Percentiles rank a stretch among this genome's conserved stretches.
Evolutionary conservation across 2,329 filamentous ascomycete genomes (phyloP).

Genomic region (Alternaria sp.): DNA sequence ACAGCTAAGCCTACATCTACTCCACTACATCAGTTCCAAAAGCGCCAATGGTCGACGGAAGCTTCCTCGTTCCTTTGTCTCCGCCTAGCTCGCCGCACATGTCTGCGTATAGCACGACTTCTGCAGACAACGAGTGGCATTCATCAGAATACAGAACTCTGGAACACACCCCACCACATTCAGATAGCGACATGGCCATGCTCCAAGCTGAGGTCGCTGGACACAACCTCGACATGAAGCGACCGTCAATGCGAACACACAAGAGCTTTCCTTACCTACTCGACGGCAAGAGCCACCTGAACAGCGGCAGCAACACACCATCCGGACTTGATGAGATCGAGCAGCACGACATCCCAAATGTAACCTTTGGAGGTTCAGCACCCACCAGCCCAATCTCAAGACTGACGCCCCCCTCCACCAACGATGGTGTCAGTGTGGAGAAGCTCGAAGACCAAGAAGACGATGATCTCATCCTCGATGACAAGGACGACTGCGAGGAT

Average conservation of each 20-base stretch:
- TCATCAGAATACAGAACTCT: slow-evolving; percentile 44
- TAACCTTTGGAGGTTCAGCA: slow-evolving; percentile 52
- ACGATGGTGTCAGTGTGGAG: slow-evolving; percentile 43
- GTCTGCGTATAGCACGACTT: slow-evolving; percentile 55
- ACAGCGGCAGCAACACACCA: slow-evolving; percentile 34
- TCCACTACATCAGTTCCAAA: slow-evolving; percentile 28
- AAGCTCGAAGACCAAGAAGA: slow-evolving; percentile 47
- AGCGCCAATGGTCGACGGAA: slow-evolving; percentile 54
- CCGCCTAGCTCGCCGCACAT: slow-evolving; percentile 59
- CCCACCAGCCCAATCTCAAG: slow-evolving; percentile 55
- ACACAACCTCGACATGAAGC: slow-evolving; percentile 46
- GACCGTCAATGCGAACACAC: slow-evolving; percentile 51
- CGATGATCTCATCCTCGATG: slow-evolving; percentile 48
- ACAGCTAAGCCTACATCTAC: slow-evolving; percentile 22
- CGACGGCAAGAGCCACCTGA: slow-evolving; percentile 41
- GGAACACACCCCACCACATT: slow-evolving; percentile 42
- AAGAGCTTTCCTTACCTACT: slow-evolving; percentile 54
- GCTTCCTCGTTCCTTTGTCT: slow-evolving; percentile 55
- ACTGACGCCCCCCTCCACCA: slow-evolving; percentile 53
- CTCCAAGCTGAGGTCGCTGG: slow-evolving; percentile 46
- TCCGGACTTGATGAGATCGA: slow-evolving; percentile 46
- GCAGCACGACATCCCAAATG: slow-evolving; percentile 40
- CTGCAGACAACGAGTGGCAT: slow-evolving; percentile 54
- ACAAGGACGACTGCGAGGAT: slow-evolving; percentile 46
- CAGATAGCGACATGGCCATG: slow-evolving; percentile 48